Evolutionary conservation across 257 asterid species (phyloP).

Genomic region (Echites panduratus): DNA sequence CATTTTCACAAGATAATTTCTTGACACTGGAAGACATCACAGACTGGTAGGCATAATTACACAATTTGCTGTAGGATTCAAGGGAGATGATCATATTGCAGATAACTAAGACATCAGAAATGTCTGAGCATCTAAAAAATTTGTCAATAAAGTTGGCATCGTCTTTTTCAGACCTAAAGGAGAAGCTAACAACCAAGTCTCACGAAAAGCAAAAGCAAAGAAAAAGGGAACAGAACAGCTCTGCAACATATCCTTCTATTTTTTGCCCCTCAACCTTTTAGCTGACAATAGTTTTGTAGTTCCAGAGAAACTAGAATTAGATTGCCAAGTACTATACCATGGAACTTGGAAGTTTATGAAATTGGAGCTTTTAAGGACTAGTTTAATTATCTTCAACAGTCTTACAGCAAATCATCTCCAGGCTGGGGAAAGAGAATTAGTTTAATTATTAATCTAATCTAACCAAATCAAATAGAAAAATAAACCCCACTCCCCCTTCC

Average conservation of each 20-base stretch:
- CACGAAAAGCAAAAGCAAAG: too few relatives aligned
- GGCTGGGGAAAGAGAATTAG: neutral
- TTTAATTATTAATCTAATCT: neutral
- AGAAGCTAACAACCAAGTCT: too few relatives aligned
- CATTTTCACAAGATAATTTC: neutral
- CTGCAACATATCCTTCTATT: too few relatives aligned
- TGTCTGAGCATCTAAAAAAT: neutral
- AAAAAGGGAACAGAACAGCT: too few relatives aligned
- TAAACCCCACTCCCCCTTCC: too few relatives aligned
- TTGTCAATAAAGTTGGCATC: neutral
- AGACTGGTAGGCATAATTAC: neutral
- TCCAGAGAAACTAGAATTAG: neutral
- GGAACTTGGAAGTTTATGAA: neutral
- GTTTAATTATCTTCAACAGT: too few relatives aligned
- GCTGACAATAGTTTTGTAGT: too few relatives aligned
- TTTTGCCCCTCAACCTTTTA: too few relatives aligned
- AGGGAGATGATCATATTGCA: neutral
- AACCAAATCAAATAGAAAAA: neutral
- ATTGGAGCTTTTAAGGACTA: neutral
- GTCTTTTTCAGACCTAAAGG: too few relatives aligned
- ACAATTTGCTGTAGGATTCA: neutral
- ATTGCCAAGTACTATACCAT: neutral
- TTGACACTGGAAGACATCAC: neutral
- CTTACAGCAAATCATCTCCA: too few relatives aligned
- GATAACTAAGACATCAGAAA: too few relatives aligned